Percentiles rank a stretch among this genome's conserved stretches.
Conservation (phyloP, 257 asterid species). For the Eustoma russellianum region DNA sequence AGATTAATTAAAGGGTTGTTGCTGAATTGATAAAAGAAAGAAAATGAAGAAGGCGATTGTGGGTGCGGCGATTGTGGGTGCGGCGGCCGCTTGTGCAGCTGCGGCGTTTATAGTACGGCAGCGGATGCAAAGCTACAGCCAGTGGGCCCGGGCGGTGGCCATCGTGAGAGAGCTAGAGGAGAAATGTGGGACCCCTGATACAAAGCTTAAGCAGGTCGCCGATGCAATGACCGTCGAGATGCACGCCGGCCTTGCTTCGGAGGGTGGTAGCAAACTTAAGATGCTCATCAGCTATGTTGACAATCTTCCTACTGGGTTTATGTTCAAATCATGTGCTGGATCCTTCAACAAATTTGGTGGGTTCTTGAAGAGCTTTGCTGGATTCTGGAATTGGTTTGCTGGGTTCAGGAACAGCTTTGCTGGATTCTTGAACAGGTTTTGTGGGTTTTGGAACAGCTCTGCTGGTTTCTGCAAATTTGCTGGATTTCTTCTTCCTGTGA, state of each 20-base stretch:
- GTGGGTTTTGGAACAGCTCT: too few species aligned
- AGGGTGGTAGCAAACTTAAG: slow-evolving; percentile 60
- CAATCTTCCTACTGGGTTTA: slow-evolving; percentile 71
- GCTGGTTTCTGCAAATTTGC: too few species aligned
- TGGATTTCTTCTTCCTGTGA: too few species aligned
- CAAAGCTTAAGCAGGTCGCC: slow-evolving; percentile 44
- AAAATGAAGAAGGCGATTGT: slow-evolving; percentile 35
- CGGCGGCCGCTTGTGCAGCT: slow-evolving; percentile 45
- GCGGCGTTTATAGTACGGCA: slow-evolving; percentile 39
- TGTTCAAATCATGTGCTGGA: too few species aligned
- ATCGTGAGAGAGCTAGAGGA: slow-evolving; percentile 46
- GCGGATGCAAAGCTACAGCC: slow-evolving; percentile 34
- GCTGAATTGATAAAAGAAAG: too few species aligned
- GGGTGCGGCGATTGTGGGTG: slow-evolving; percentile 42
- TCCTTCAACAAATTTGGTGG: too few species aligned
- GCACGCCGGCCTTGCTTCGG: slow-evolving; percentile 74
- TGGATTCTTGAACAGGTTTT: too few species aligned
- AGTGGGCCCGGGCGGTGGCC: slow-evolving; percentile 47
- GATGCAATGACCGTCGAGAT: slow-evolving; percentile 68
- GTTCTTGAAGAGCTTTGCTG: too few species aligned
- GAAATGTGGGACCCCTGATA: slow-evolving; percentile 36
- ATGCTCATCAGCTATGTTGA: slow-evolving; percentile 60
- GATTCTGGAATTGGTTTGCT: too few species aligned
- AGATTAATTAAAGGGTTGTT: too few species aligned
- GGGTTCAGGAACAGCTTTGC: too few species aligned